Base-by-base conservation (phyloP, 176 grass and related monocot genomes). In the Oryza australiensis region DNA sequence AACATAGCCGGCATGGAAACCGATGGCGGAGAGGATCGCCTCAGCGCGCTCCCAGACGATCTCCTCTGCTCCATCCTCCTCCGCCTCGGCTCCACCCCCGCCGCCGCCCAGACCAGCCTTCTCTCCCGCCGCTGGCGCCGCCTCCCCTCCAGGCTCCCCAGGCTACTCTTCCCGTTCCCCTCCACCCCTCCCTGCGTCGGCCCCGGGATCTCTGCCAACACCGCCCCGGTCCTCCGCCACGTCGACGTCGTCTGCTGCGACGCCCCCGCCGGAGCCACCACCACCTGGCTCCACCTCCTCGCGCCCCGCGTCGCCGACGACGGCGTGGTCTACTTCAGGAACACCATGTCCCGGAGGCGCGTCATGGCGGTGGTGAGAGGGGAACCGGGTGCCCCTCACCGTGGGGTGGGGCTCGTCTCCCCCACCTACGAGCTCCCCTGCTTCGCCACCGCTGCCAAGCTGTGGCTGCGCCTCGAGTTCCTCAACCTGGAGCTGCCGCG, bases 51-150 rank as follows among this genome's bases (percentile, higher is more conserved):
- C 33, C 66, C 65, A n/a, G 65, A 53, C n/a, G 65, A 70, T 23
- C 43, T 80, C 46, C 45, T 80, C 78, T 9, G 5, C 13, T 69
- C 4, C 22, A 80, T 80, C 66, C 78, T 81, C 79, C 49, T 70
- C 48, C 33, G 23, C 79, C 48, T 81, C 30, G 26, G 12, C 51
- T 84, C 69, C 70, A 48, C 62, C 73, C 30, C 71, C 62, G 27
- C 81, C 81, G 57, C 35, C 73, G 69, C 41, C 12, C 45, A 46
- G 65, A 80, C 78, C 78, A 38, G 46, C 81, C 18, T 84, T 55
- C 70, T 67, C 62, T 84, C 62, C 71, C 72, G 40, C 70, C 81
- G 57, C 35, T 84, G 69, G 60, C 57, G 57, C 55, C 26, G 59
- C 35, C 24, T 83, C 53, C 74, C 38, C 38, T 12, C 72, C 81